A percentile compares a stretch with the other conserved stretches of the same genome.
Conservation (phyloP, 768 basidiomycete species). For the Tulasnella sp. region DNA sequence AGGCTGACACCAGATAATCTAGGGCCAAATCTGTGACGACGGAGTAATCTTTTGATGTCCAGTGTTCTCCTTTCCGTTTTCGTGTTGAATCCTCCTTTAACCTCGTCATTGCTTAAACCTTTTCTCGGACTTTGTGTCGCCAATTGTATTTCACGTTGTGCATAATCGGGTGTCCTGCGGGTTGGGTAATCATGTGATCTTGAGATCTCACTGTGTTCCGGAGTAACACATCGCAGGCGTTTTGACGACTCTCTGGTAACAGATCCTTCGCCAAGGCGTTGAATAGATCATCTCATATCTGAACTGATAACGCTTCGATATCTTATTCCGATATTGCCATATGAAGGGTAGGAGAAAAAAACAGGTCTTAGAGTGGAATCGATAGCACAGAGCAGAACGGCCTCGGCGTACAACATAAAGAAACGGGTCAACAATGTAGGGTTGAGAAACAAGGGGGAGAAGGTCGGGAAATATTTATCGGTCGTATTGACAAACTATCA, state of each 20-base stretch:
- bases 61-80: not conserved
- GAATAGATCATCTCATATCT: too few species aligned
- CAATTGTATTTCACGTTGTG: not conserved
- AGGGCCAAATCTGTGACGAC: constrained; percentile 79
- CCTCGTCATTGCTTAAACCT: not conserved
- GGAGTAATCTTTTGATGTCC: constrained; percentile 51
- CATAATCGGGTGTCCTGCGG: not conserved
- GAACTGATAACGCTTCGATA: not conserved
- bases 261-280: too few species aligned
- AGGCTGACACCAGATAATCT: constrained; percentile 17
- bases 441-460: not conserved
- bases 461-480: not conserved
- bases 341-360: not conserved
- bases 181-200: too few species aligned
- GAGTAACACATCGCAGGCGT: too few species aligned
- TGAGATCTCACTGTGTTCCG: too few species aligned
- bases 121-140: not conserved
- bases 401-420: constrained; percentile 2
- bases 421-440: not conserved
- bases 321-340: constrained; percentile 1
- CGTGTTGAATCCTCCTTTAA: constrained; percentile 1
- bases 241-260: too few species aligned
- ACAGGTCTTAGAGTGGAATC: not conserved
- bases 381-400: constrained; percentile 10
- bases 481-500: constrained; percentile 3